Base-by-base conservation (phyloP, 805 yeast genomes). In the Wickerhamiella domercqiae region DNA sequence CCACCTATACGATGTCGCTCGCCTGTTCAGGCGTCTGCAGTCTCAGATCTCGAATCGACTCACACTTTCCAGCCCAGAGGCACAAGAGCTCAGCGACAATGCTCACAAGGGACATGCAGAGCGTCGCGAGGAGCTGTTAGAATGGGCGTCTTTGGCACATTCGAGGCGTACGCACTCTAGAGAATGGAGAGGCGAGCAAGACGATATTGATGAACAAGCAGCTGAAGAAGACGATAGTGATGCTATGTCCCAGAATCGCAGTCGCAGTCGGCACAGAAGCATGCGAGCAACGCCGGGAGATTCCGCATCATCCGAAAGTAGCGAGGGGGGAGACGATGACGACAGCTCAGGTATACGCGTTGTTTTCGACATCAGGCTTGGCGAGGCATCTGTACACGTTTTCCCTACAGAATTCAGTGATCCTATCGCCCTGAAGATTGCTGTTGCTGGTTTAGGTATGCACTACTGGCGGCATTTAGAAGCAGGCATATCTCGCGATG, bases 331-430 rank as follows among this genome's bases (percentile, higher is more conserved):
- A n/a, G n/a, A n/a, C 9, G 20, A 20, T n/a, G 13, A n/a, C 1
- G 16, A 32, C 5, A 18, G 35, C 7, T 15, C 33, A 2, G 47
- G 46, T 34, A 50, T 87, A 26, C 73, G 75, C 46, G 78, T 94
- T 0, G 74, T 71, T 36, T 59, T 86, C 29, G 73, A 73, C 38
- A 75, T 82, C 1, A 59, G 64, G 22, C 55, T 83, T 16, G 77
- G 75, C 1, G 57, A 57, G 4, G 52, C 79, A 14, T 58, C 72
- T 35, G 43, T 62, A 1, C 83, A 78, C 38, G 67, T 84, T 0
- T 86, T 78, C 50, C 97, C 98, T 1, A 77, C 83, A 29, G 73
- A 90, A 6, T 66, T 87, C 41, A 63, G 71, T 32, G 96, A 90
- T 49, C 57, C 76, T 1, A 82, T 78, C 46, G 94, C 80, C 0